Percentiles rank a stretch among this genome's conserved stretches.
Conservation (phyloP, 371 early-diverging fungal genomes). For the Mucor plumbeus region DNA sequence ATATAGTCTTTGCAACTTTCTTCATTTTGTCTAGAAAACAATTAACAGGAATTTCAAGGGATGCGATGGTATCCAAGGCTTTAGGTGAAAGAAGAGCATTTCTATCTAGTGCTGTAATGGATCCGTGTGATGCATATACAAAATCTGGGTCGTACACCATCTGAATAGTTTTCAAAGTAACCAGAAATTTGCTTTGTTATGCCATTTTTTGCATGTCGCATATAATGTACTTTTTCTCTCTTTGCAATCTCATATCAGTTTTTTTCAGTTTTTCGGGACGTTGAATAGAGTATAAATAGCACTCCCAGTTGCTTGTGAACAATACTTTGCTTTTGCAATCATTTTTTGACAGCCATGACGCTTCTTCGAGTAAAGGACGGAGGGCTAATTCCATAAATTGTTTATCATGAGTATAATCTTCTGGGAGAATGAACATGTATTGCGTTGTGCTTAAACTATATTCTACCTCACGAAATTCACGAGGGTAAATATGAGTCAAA, state of each 20-base stretch:
- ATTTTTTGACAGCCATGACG: background rate
- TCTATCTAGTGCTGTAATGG: background rate
- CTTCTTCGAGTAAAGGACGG: background rate
- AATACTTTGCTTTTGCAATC: background rate
- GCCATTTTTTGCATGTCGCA: background rate
- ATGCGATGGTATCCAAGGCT: background rate
- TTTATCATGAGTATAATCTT: background rate
- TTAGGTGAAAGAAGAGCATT: background rate
- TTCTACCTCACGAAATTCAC: background rate
- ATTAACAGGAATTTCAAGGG: background rate
- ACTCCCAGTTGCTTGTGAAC: background rate
- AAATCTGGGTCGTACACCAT: background rate
- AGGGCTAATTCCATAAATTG: background rate
- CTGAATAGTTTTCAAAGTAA: background rate
- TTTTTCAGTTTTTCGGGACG: too few species aligned
- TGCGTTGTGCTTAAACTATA: background rate
- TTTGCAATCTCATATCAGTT: background rate
- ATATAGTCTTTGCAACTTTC: background rate
- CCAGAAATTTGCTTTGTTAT: background rate
- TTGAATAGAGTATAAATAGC: background rate
- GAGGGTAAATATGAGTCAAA: background rate
- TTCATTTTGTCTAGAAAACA: background rate
- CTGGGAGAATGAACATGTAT: background rate
- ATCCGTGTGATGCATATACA: background rate
- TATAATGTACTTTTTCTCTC: background rate